These are phyloP conservation scores for Haematococcus lacustris DNA, from an alignment of 139 green algal species.

Conservation along the genomic window DNA sequence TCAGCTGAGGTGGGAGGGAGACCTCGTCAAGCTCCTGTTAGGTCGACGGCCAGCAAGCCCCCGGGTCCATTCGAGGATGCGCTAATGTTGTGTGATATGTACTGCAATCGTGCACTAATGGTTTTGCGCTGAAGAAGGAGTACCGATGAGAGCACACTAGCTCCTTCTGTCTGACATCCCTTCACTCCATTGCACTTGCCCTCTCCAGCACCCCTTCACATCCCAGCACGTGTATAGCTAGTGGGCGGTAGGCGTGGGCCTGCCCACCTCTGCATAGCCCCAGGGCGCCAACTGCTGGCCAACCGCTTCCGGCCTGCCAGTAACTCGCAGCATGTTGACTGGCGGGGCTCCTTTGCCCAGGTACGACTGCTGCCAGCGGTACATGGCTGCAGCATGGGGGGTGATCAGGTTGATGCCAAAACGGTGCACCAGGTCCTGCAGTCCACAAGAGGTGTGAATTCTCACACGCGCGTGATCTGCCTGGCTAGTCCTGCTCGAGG, in stretches of 20 bases:
- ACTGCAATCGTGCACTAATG: no score
- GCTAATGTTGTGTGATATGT: no score
- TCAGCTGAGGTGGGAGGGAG: neutral
- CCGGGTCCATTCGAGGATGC: no score
- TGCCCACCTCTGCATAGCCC: neutral
- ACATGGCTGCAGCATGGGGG: neutral
- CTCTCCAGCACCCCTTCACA: neutral
- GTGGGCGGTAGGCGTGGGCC: neutral
- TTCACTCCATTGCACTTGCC: no score
- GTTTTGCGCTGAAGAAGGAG: no score
- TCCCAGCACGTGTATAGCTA: neutral
- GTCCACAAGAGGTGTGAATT: neutral
- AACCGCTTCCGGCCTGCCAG: neutral
- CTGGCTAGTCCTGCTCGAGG: no score
- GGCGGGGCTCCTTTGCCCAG: neutral
- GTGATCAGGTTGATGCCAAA: conserved; percentile 4
- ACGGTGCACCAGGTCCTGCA: neutral
- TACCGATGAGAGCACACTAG: no score
- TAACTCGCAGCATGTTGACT: conserved; percentile 6
- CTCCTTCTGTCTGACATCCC: no score
- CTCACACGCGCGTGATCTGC: no score
- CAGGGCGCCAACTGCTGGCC: neutral
- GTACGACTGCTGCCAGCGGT: conserved; percentile 6
- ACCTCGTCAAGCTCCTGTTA: neutral
- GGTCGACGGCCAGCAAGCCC: no score